A percentile compares a stretch with the other conserved stretches of the same genome.
Evolutionary conservation across 306 rosid species (phyloP).

Genomic region (Cucumis melo): DNA sequence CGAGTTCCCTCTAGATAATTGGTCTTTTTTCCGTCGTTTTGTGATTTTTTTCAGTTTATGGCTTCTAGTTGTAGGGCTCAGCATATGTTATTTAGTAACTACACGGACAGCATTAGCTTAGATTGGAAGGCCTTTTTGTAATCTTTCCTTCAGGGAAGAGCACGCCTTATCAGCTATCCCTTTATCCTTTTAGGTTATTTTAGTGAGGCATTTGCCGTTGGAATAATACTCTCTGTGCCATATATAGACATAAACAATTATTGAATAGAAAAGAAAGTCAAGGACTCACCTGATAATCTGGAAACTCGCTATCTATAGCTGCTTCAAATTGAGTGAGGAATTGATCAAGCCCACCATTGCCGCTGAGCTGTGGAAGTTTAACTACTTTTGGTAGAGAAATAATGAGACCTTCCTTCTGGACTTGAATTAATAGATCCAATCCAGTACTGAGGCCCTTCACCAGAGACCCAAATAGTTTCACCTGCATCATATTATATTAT

Average conservation of each 20-base stretch:
- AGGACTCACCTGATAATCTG: slow-evolving; percentile 51
- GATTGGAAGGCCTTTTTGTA: no score
- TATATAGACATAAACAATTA: no score
- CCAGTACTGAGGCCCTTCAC: slow-evolving; percentile 79
- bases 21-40: no score
- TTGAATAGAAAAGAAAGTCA: background rate
- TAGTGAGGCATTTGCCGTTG: background rate
- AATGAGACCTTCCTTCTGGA: slow-evolving; percentile 47
- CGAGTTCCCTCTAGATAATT: no score
- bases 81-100: no score
- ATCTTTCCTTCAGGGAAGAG: no score
- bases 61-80: no score
- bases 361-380: slow-evolving; percentile 45
- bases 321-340: slow-evolving; percentile 88
- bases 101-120: no score
- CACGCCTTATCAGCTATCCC: no score
- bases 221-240: no score
- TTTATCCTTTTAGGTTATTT: no score
- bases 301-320: slow-evolving; percentile 77
- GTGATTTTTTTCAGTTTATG: no score
- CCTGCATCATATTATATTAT: slow-evolving; percentile 34
- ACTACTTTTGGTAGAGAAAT: slow-evolving; percentile 33
- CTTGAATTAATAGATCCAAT: slow-evolving; percentile 46
- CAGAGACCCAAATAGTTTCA: slow-evolving; percentile 72
- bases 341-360: slow-evolving; percentile 60